These are phyloP conservation scores for Hura crepitans DNA, from an alignment of 441 rosid genomes.

Conservation along the genomic window DNA sequence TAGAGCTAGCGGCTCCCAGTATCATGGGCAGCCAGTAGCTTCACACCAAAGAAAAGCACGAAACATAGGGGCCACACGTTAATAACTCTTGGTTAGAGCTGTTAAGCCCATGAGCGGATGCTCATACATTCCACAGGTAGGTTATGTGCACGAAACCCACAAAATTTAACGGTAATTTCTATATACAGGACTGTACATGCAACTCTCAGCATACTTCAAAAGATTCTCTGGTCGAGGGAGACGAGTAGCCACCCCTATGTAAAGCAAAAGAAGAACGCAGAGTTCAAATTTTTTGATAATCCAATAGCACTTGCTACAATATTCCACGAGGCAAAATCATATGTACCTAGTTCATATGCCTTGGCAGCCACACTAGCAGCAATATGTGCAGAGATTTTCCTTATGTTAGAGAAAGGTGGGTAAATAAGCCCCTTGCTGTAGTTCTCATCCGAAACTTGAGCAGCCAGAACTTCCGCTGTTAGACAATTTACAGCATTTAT, in stretches of 20 bases:
- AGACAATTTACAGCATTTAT: neutral
- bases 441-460: slow-evolving; percentile 58
- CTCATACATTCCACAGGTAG: neutral
- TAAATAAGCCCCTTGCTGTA: slow-evolving; percentile 63
- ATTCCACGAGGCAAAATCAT: neutral
- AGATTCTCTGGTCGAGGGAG: slow-evolving; percentile 79
- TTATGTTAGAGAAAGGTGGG: slow-evolving; percentile 80
- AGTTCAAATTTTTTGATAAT: neutral
- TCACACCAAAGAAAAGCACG: slow-evolving; percentile 1
- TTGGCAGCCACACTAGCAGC: slow-evolving; percentile 83
- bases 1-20: neutral
- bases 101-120: neutral
- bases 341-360: slow-evolving; percentile 85
- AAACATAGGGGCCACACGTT: too few relatives aligned
- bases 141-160: neutral
- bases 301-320: neutral
- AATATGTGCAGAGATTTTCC: slow-evolving; percentile 75
- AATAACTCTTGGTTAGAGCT: neutral
- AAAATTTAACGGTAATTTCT: slow-evolving; percentile 51
- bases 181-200: slow-evolving; percentile 85
- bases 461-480: slow-evolving; percentile 87
- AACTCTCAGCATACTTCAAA: slow-evolving; percentile 79
- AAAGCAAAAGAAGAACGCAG: neutral
- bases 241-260: slow-evolving; percentile 71
- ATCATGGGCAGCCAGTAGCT: neutral